These are phyloP conservation scores for Cordyceps pruinosa DNA, from an alignment of 2,329 filamentous ascomycete species.

Conservation along the genomic window DNA sequence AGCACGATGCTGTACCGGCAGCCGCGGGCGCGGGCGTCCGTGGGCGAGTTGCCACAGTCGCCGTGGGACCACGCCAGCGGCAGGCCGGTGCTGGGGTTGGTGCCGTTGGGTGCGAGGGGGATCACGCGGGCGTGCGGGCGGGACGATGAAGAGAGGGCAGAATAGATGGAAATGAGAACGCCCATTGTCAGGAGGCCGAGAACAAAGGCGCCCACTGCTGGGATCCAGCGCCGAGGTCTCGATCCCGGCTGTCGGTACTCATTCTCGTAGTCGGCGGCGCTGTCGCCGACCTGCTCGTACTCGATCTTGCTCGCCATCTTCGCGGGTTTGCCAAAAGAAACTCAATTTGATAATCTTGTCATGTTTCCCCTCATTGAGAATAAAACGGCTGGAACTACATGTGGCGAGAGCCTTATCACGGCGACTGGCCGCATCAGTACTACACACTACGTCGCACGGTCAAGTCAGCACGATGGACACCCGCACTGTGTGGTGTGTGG, in stretches of 20 bases:
- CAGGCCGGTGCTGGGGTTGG: constrained; percentile 13
- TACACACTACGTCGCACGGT: neutral
- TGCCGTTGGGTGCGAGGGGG: constrained; percentile 10
- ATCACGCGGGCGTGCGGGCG: constrained; percentile 5
- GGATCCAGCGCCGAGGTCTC: neutral
- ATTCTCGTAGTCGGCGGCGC: neutral
- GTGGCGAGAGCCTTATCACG: neutral
- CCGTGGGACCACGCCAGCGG: constrained; percentile 16
- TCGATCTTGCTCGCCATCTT: constrained; percentile 5
- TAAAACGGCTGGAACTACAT: neutral
- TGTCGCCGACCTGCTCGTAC: constrained; percentile 7
- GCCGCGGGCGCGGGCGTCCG: constrained; percentile 12
- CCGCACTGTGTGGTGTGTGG: neutral
- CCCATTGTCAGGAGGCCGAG: constrained; percentile 4
- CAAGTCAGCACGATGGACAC: neutral
- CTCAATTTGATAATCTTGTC: neutral
- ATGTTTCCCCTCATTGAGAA: neutral
- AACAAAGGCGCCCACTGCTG: constrained; percentile 3
- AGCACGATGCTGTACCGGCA: constrained; percentile 18
- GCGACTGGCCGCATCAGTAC: neutral
- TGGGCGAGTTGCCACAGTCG: constrained; percentile 18
- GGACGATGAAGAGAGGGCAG: neutral
- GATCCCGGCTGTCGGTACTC: neutral
- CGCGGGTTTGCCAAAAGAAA: too few species aligned
- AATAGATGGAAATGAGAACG: neutral